These are phyloP conservation scores for Nothophytophthora sp. DNA, from an alignment of 352 stramenopile genomes.

Conservation along the genomic window DNA sequence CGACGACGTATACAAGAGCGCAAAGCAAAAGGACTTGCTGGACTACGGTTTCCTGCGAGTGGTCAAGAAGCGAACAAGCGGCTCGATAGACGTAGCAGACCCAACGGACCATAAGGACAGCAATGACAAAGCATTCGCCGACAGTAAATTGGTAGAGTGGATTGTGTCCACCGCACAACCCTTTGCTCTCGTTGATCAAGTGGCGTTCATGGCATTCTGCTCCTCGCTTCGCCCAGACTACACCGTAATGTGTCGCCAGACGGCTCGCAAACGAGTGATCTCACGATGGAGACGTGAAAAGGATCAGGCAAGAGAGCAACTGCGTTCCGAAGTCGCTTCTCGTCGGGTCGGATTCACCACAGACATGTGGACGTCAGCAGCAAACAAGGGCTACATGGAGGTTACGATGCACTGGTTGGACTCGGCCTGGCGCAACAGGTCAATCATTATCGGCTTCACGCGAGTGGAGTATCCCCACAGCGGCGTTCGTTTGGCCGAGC, in stretches of 20 bases:
- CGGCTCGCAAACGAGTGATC: background rate
- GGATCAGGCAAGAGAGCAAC: background rate
- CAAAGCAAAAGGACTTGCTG: too few relatives aligned
- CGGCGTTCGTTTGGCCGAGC: too few relatives aligned
- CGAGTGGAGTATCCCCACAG: too few relatives aligned
- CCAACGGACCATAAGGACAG: too few relatives aligned
- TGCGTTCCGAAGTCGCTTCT: constrained; percentile 3
- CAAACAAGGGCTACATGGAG: constrained; percentile 14
- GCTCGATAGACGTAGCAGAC: too few relatives aligned
- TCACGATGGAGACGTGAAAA: constrained; percentile 5
- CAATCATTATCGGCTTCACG: constrained; percentile 16
- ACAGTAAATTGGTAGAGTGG: too few relatives aligned
- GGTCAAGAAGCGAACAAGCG: too few relatives aligned
- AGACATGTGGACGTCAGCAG: constrained; percentile 19
- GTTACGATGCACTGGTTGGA: constrained; percentile 18
- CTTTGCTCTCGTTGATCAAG: constrained; percentile 6
- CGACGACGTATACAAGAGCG: too few relatives aligned
- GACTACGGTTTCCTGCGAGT: too few relatives aligned
- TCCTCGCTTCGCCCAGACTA: background rate
- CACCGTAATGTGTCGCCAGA: constrained; percentile 3
- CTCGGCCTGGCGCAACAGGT: constrained; percentile 6
- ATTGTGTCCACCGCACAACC: background rate
- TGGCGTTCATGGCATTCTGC: constrained; percentile 1
- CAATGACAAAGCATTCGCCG: too few relatives aligned
- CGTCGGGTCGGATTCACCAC: constrained; percentile 11